phyloP scores from a whole-genome alignment of 495 filamentous ascomycete genomes.

The Penicillium silybi region DNA sequence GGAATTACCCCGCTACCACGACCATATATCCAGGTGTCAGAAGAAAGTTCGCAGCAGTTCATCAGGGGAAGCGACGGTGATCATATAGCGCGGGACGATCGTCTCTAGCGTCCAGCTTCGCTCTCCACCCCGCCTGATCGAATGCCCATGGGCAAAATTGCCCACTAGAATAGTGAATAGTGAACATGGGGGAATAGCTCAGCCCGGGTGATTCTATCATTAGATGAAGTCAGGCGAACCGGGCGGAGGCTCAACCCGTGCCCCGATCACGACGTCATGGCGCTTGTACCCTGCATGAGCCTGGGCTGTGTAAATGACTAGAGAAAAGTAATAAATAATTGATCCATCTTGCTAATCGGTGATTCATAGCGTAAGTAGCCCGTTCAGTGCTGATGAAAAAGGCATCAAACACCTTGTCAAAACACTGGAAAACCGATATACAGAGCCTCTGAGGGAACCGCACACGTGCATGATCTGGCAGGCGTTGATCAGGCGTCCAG shows the following conservation, averaged over 20 bases:
- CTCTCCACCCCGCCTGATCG: background rate
- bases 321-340: background rate
- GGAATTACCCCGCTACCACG: background rate
- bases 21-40: conserved; percentile 12
- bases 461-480: background rate
- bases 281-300: background rate
- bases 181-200: background rate
- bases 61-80: conserved; percentile 22
- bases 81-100: conserved; percentile 25
- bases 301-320: background rate
- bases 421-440: background rate
- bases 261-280: background rate
- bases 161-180: background rate
- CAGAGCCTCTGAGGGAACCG: background rate
- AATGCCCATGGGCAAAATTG: background rate
- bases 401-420: background rate
- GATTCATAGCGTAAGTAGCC: background rate
- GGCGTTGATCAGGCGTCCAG: background rate
- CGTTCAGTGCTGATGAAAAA: background rate
- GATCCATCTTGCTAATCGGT: too few species aligned
- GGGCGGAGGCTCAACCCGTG: background rate
- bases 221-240: conserved; percentile 10
- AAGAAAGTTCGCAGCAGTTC: conserved; percentile 1
- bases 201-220: conserved; percentile 5
- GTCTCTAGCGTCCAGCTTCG: conserved; percentile 8